Base-by-base conservation (phyloP, 768 basidiomycete species). In the Hypholoma sublateritium region DNA sequence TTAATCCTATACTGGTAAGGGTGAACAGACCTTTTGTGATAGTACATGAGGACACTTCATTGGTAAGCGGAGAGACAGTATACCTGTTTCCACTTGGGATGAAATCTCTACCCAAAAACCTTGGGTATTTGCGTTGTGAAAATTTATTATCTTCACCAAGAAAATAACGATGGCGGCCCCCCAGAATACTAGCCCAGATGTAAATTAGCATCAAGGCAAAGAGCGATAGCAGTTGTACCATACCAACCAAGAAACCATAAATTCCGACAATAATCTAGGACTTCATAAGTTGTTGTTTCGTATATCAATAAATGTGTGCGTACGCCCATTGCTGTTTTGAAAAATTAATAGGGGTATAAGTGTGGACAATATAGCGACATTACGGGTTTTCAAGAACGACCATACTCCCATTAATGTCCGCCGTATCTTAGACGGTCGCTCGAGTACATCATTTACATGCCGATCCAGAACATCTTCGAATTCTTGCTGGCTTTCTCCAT, bases 321-420 rank as follows among this genome's bases (percentile, higher is more conserved):
- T 73, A 87, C 86, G 36, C 91, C 89, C 72, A 90, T 79, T 11
- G 88, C 86, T 88, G 65, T 25, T 37, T 56, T 28, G 41, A 50
- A 19, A 25, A 12, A 44, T 41, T 21, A 11, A 35, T 48, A 13
- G 52, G 16, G 47, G 50, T 14, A n/a, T 11, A 57, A n/a, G 42
- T n/a, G 39, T 9, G 36, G 24, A 56, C 6, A 11, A 25, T 35
- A 35, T 3, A 57, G 32, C 54, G 25, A 12, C 76, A 84, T 59
- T 72, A 88, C 87, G 92, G 53, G 92, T 95, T 73, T 89, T 91
- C 56, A 93, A 69, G 66, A 92, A 95, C 2, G 87, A 80, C 89
- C 91, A 91, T 3, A 93, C 74, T 3, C 92, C 92, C 62, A 77
- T 76, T 63, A 88, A 67, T 0, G 81, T 85, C 16, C 87, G 79